Percentiles rank a stretch among this genome's conserved stretches.
Evolutionary conservation across 176 grass and related monocot genomes (phyloP).

Genomic region (Lolium perenne): DNA sequence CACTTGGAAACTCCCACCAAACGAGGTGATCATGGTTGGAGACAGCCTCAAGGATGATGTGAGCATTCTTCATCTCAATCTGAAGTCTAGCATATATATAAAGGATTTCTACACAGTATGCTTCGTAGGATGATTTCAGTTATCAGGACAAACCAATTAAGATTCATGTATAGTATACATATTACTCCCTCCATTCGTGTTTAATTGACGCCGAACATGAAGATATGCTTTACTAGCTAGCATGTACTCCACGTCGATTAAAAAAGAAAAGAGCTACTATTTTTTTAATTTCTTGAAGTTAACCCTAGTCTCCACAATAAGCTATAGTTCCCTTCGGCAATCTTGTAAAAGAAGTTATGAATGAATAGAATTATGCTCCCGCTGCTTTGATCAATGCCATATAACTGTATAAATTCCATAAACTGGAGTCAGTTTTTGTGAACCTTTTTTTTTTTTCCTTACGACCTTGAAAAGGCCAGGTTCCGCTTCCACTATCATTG

Average conservation of each 20-base stretch:
- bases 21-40: constrained; percentile 90
- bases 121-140: background rate
- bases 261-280: background rate
- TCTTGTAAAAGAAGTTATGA: background rate
- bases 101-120: background rate
- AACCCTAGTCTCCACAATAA: background rate
- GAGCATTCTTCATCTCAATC: constrained; percentile 43
- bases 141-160: background rate
- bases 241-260: too few relatives aligned
- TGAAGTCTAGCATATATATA: background rate
- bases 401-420: background rate
- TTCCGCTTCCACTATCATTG: too few relatives aligned
- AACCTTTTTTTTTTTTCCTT: background rate
- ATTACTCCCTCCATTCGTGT: too few relatives aligned
- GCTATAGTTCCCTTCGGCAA: background rate
- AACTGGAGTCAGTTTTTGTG: background rate
- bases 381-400: background rate
- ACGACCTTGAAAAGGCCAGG: too few relatives aligned
- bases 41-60: constrained; percentile 97
- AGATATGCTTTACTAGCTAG: too few relatives aligned
- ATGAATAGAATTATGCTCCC: background rate
- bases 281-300: background rate
- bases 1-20: constrained; percentile 77
- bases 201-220: too few relatives aligned
- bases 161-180: background rate